phyloP scores from a whole-genome alignment of 306 rosid genomes.

The Gleditsia sinensis region DNA sequence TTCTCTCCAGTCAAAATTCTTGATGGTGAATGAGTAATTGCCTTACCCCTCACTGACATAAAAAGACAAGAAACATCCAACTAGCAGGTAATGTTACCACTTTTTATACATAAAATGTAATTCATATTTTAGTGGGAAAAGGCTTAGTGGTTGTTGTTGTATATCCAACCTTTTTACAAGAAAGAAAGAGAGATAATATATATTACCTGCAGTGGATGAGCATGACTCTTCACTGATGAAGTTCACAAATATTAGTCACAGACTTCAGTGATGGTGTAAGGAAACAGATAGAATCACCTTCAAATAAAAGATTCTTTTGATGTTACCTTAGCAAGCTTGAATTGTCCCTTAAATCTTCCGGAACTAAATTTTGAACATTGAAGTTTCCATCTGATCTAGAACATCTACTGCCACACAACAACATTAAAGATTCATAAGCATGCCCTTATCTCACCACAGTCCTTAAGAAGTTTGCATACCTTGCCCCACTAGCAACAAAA shows the following conservation, averaged over 20 bases:
- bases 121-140: background rate
- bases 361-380: conserved; percentile 43
- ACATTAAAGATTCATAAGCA: conserved; percentile 37
- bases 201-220: conserved; percentile 80
- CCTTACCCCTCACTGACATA: conserved; percentile 62
- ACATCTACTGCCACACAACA: conserved; percentile 41
- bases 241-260: conserved; percentile 29
- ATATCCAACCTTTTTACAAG: conserved; percentile 4
- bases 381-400: conserved; percentile 45
- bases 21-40: conserved; percentile 43
- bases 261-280: conserved; percentile 26
- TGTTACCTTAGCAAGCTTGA: conserved; percentile 71
- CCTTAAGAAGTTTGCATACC: conserved; percentile 50
- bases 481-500: conserved; percentile 39
- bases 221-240: conserved; percentile 82
- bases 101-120: conserved; percentile 2
- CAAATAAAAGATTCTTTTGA: conserved; percentile 26
- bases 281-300: background rate
- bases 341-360: conserved; percentile 71
- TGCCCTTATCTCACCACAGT: conserved; percentile 10
- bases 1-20: conserved; percentile 42
- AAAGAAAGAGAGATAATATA: conserved; percentile 19
- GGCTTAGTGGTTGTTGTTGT: too few species aligned
- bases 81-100: background rate
- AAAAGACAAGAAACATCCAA: conserved; percentile 30